These are phyloP conservation scores for Lipomyces japonicus DNA, from an alignment of 805 yeast species.

Conservation along the genomic window DNA sequence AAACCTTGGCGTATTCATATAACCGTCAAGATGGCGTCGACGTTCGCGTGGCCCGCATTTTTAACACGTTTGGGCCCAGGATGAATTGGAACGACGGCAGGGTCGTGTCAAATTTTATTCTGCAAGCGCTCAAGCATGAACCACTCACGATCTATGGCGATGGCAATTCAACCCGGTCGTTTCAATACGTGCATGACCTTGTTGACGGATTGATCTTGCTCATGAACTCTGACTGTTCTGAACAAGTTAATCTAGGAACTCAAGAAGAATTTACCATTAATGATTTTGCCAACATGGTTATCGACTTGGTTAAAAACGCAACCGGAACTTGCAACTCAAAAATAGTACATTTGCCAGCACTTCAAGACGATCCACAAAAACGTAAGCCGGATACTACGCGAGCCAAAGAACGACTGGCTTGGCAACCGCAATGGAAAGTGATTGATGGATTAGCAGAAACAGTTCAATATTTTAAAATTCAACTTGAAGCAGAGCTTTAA, in stretches of 20 bases:
- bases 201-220: slow-evolving; percentile 32
- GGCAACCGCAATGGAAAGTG: slow-evolving; percentile 33
- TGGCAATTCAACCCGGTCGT: slow-evolving; percentile 31
- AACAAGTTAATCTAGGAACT: slow-evolving; percentile 34
- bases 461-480: slow-evolving; percentile 29
- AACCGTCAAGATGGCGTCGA: slow-evolving; percentile 32
- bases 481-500: slow-evolving; percentile 19
- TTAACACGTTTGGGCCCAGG: slow-evolving; percentile 34
- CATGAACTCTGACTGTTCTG: slow-evolving; percentile 32
- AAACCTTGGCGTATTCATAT: slow-evolving; percentile 33
- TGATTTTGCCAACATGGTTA: slow-evolving; percentile 31
- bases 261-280: slow-evolving; percentile 32
- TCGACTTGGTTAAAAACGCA: slow-evolving; percentile 24
- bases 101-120: slow-evolving; percentile 33
- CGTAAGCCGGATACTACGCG: slow-evolving; percentile 31
- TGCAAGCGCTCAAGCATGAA: slow-evolving; percentile 32
- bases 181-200: slow-evolving; percentile 33
- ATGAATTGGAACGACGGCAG: slow-evolving; percentile 35
- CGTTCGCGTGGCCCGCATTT: slow-evolving; percentile 33
- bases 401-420: slow-evolving; percentile 27
- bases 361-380: slow-evolving; percentile 32
- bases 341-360: slow-evolving; percentile 25
- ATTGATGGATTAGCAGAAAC: slow-evolving; percentile 31
- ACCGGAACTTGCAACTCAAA: slow-evolving; percentile 25
- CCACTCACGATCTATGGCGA: slow-evolving; percentile 33